These are phyloP conservation scores for Colletotrichum paranaense DNA, from an alignment of 2,329 filamentous ascomycete genomes.

Conservation along the genomic window DNA sequence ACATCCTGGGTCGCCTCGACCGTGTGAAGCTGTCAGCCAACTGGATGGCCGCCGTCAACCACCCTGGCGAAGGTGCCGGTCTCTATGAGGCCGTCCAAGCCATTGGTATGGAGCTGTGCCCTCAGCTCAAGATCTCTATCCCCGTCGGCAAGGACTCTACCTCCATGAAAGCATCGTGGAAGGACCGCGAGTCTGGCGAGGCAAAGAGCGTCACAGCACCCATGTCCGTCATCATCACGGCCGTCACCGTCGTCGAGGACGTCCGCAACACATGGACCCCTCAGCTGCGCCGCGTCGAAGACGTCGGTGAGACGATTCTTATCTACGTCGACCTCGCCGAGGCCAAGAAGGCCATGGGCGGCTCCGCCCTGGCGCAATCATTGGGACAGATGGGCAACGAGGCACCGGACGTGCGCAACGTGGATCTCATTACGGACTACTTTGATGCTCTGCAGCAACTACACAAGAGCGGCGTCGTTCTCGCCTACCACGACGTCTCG, in stretches of 20 bases:
- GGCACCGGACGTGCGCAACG: slow-evolving; percentile 86
- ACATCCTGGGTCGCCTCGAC: slow-evolving; percentile 76
- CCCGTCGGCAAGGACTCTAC: slow-evolving; percentile 98
- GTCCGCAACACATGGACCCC: slow-evolving; percentile 94
- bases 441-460: slow-evolving; percentile 84
- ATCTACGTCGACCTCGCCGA: slow-evolving; percentile 91
- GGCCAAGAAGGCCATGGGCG: slow-evolving; percentile 85
- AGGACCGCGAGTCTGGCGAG: slow-evolving; percentile 72
- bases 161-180: slow-evolving; percentile 99
- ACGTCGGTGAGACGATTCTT: slow-evolving; percentile 88
- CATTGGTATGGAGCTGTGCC: slow-evolving; percentile 92
- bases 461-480: slow-evolving; percentile 72
- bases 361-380: slow-evolving; percentile 90
- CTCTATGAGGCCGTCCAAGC: slow-evolving; percentile 95
- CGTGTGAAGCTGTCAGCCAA: slow-evolving; percentile 93
- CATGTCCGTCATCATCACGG: slow-evolving; percentile 89
- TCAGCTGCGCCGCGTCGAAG: slow-evolving; percentile 82
- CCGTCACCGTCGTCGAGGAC: slow-evolving; percentile 86
- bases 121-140: slow-evolving; percentile 89
- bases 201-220: slow-evolving; percentile 91
- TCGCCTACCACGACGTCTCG: slow-evolving; percentile 94
- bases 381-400: slow-evolving; percentile 88
- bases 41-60: slow-evolving; percentile 98
- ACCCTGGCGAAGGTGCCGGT: slow-evolving; percentile 90
- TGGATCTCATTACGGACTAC: slow-evolving; percentile 85